Percentiles rank a stretch among this genome's conserved stretches.
Conservation (phyloP, 176 grass and related monocot genomes). For the Eragrostis nindensis region DNA sequence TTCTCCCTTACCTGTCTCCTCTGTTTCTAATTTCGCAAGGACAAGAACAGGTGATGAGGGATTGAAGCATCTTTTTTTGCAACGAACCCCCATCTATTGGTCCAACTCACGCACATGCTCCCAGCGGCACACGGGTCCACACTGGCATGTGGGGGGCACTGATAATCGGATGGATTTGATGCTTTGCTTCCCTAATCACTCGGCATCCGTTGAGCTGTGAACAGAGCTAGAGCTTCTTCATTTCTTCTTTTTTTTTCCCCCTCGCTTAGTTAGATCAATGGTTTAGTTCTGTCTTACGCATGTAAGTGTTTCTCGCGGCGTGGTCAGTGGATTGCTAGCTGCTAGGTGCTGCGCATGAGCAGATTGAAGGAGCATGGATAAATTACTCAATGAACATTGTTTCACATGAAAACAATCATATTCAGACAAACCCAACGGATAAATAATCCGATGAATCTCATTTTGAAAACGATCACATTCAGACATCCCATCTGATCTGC, state of each 20-base stretch:
- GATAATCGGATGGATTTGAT: too few species aligned
- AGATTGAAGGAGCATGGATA: background rate
- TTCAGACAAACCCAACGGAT: too few species aligned
- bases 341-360: too few species aligned
- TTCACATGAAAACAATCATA: too few species aligned
- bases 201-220: background rate
- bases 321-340: too few species aligned
- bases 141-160: slow-evolving; percentile 28
- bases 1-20: slow-evolving; percentile 10
- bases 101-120: slow-evolving; percentile 45
- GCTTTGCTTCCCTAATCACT: too few species aligned
- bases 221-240: background rate
- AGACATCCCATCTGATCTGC: background rate
- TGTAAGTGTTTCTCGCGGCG: background rate
- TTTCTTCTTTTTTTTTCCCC: background rate
- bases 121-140: slow-evolving; percentile 13
- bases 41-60: background rate
- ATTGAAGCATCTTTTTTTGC: slow-evolving; percentile 40
- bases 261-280: background rate
- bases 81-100: slow-evolving; percentile 2
- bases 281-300: background rate
- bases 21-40: slow-evolving; percentile 10
- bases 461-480: background rate
- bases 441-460: background rate
- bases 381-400: background rate